Evolutionary conservation across 2,329 filamentous ascomycete genomes (phyloP).

Genomic region (Aureobasidium leucospermi): DNA sequence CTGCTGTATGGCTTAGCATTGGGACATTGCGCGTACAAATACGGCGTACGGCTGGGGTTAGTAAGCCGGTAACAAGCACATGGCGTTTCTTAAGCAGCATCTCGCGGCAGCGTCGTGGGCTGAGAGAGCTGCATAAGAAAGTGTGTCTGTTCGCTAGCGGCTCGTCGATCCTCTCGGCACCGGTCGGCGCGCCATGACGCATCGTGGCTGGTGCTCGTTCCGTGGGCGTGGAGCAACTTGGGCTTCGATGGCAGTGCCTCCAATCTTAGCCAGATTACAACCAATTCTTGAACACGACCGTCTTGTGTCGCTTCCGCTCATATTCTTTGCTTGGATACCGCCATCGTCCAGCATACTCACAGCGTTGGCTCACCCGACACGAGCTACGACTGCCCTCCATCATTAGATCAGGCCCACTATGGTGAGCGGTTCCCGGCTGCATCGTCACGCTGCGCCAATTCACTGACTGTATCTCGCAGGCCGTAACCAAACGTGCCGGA

Average conservation of each 20-base stretch:
- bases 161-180: neutral
- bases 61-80: neutral
- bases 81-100: neutral
- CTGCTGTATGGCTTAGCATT: neutral
- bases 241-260: neutral
- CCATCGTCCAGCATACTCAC: neutral
- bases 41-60: neutral
- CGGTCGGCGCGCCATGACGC: neutral
- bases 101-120: too few species aligned
- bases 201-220: conserved; percentile 7
- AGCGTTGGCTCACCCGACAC: neutral
- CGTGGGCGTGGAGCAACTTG: conserved; percentile 2
- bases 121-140: neutral
- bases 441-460: neutral
- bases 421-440: neutral
- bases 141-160: neutral
- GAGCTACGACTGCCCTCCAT: neutral
- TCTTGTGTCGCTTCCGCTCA: neutral
- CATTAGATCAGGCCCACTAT: conserved; percentile 8
- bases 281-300: neutral
- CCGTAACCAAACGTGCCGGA: conserved; percentile 51
- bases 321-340: conserved; percentile 5
- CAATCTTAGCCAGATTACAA: conserved; percentile 6
- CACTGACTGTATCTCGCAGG: conserved; percentile 29
- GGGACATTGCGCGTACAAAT: conserved; percentile 2